phyloP scores from a whole-genome alignment of 768 basidiomycete species.

The Cubamyces sp. region DNA sequence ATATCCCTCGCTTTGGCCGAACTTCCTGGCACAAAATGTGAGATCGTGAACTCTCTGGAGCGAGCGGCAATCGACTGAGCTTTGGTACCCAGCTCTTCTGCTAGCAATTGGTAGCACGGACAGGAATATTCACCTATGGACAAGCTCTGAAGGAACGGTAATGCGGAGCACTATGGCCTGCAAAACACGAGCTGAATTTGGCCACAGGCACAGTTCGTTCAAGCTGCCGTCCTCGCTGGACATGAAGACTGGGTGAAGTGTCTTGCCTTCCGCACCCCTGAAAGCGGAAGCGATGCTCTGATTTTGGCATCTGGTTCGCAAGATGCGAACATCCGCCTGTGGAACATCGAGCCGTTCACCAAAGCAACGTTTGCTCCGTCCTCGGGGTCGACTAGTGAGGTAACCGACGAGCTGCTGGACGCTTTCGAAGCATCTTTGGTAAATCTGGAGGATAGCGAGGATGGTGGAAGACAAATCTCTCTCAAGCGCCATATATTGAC shows the following conservation, averaged over 20 bases:
- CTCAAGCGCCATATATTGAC: constrained; percentile 83
- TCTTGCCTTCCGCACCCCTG: constrained; percentile 62
- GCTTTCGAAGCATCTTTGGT: constrained; percentile 84
- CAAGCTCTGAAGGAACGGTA: constrained; percentile 62
- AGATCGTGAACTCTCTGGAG: constrained; percentile 13
- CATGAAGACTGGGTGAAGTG: constrained; percentile 97
- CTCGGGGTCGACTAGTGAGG: constrained; percentile 28
- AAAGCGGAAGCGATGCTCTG: constrained; percentile 47
- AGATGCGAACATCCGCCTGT: constrained; percentile 90
- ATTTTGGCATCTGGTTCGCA: constrained; percentile 93
- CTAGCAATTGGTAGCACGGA: constrained; percentile 90
- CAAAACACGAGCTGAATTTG: neutral
- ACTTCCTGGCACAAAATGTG: constrained; percentile 75
- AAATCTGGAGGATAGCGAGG: constrained; percentile 70
- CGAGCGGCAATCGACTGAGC: neutral
- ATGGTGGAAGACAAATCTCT: constrained; percentile 85
- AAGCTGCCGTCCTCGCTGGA: constrained; percentile 65
- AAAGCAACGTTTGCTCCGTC: constrained; percentile 25
- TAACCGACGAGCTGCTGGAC: constrained; percentile 80
- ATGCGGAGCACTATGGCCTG: no score
- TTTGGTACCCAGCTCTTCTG: constrained; percentile 50
- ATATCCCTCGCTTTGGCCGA: constrained; percentile 64
- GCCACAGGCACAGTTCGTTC: constrained; percentile 52
- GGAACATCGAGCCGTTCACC: constrained; percentile 72
- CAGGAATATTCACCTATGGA: constrained; percentile 75